phyloP scores from a whole-genome alignment of 768 basidiomycete genomes.

The Pholiota microspora region DNA sequence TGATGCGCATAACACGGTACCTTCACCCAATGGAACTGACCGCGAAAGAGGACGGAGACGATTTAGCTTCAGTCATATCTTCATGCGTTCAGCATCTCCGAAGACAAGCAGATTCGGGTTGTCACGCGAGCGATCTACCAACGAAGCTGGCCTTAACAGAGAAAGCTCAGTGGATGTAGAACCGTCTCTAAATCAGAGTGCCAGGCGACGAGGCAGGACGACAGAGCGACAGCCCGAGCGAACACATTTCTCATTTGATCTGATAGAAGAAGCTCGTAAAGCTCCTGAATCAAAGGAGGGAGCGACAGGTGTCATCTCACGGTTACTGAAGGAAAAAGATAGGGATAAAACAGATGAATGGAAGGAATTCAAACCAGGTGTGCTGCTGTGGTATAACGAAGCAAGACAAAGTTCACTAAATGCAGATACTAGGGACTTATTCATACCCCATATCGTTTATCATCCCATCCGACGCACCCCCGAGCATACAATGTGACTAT shows the following conservation, averaged over 20 bases:
- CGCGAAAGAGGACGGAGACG: conserved; percentile 23
- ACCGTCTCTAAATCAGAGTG: conserved; percentile 13
- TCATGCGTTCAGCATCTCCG: conserved; percentile 49
- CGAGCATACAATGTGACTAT: conserved; percentile 69
- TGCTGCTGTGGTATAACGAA: conserved; percentile 12
- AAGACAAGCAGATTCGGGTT: conserved; percentile 13
- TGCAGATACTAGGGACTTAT: conserved; percentile 63
- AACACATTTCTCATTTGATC: not conserved
- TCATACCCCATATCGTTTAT: conserved; percentile 92
- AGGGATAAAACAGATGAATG: conserved; percentile 3
- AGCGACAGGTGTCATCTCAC: conserved; percentile 37
- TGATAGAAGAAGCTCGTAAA: conserved; percentile 11
- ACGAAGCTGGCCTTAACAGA: not conserved
- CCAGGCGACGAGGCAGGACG: conserved; percentile 31
- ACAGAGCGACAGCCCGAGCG: conserved; percentile 24
- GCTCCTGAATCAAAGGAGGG: conserved; percentile 20
- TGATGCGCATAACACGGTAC: not conserved
- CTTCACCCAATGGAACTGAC: not conserved
- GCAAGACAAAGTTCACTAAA: conserved; percentile 4
- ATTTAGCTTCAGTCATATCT: conserved; percentile 53
- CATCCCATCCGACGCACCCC: conserved; percentile 77
- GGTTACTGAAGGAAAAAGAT: conserved; percentile 23
- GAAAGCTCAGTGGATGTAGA: conserved; percentile 13
- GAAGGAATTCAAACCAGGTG: conserved; percentile 80
- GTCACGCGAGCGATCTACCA: conserved; percentile 16